phyloP scores from a whole-genome alignment of 805 yeast species.

The Alloascoidea hylecoeti region DNA sequence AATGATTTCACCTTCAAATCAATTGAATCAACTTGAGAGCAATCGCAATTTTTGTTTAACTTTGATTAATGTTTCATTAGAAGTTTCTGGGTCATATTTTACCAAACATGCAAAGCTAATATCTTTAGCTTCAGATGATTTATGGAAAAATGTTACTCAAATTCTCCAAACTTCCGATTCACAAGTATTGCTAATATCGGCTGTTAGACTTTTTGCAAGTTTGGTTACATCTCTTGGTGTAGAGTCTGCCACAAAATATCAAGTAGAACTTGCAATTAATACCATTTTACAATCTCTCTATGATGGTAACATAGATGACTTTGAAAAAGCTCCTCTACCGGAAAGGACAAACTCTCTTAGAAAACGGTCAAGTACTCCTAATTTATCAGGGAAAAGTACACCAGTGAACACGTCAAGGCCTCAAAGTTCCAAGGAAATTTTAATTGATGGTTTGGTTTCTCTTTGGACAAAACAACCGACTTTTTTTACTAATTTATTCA shows the following conservation, averaged over 20 bases:
- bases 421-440: slow-evolving; percentile 48
- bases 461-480: slow-evolving; percentile 71
- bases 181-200: slow-evolving; percentile 54
- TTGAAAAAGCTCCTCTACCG: slow-evolving; percentile 32
- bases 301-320: background rate
- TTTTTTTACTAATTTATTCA: slow-evolving; percentile 63
- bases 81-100: slow-evolving; percentile 58
- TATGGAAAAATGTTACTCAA: slow-evolving; percentile 77
- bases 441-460: slow-evolving; percentile 48
- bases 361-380: slow-evolving; percentile 3
- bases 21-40: slow-evolving; percentile 74
- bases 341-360: slow-evolving; percentile 12
- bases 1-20: slow-evolving; percentile 70
- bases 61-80: slow-evolving; percentile 65
- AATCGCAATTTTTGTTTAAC: slow-evolving; percentile 75
- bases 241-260: slow-evolving; percentile 56
- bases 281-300: background rate
- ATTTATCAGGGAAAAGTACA: slow-evolving; percentile 5
- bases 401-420: slow-evolving; percentile 12
- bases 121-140: slow-evolving; percentile 57
- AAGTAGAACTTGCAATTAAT: slow-evolving; percentile 1
- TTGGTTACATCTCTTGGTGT: slow-evolving; percentile 19
- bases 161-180: slow-evolving; percentile 66
- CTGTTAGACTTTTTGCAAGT: slow-evolving; percentile 55
- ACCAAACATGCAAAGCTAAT: slow-evolving; percentile 51